Evolutionary conservation across 2,329 filamentous ascomycete genomes (phyloP).

Genomic region (Trichoderma sp.): DNA sequence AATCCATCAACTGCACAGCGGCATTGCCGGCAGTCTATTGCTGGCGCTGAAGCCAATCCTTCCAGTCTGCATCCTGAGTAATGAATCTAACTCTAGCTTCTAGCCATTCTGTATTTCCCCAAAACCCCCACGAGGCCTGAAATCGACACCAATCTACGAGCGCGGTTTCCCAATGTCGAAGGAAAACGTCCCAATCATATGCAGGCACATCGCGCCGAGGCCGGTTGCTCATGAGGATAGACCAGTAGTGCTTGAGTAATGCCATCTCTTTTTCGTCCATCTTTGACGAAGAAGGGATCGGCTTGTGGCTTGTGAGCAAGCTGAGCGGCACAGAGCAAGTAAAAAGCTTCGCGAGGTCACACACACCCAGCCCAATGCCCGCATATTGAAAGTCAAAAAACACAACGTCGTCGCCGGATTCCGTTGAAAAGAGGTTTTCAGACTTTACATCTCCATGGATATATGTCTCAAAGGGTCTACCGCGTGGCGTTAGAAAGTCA

Average conservation of each 20-base stretch:
- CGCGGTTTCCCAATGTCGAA: conserved; percentile 67
- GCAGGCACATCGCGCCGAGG: conserved; percentile 10
- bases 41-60: conserved; percentile 45
- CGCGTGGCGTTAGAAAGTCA: conserved; percentile 51
- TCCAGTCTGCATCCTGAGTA: conserved; percentile 50
- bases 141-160: conserved; percentile 69
- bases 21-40: not conserved
- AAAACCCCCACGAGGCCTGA: conserved; percentile 64
- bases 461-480: conserved; percentile 55
- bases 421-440: conserved; percentile 66
- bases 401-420: conserved; percentile 54
- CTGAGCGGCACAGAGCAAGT: conserved; percentile 65
- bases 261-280: conserved; percentile 56
- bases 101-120: conserved; percentile 63
- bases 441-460: conserved; percentile 73
- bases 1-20: too few relatives aligned
- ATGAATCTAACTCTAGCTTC: conserved; percentile 58
- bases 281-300: conserved; percentile 44
- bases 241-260: conserved; percentile 57
- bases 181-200: conserved; percentile 60
- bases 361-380: conserved; percentile 65
- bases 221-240: conserved; percentile 38
- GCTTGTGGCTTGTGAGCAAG: conserved; percentile 49
- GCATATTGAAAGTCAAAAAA: conserved; percentile 74
- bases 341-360: conserved; percentile 69